These are phyloP conservation scores for Calonectria henricotiae DNA, from an alignment of 2,329 filamentous ascomycete genomes.

Conservation along the genomic window DNA sequence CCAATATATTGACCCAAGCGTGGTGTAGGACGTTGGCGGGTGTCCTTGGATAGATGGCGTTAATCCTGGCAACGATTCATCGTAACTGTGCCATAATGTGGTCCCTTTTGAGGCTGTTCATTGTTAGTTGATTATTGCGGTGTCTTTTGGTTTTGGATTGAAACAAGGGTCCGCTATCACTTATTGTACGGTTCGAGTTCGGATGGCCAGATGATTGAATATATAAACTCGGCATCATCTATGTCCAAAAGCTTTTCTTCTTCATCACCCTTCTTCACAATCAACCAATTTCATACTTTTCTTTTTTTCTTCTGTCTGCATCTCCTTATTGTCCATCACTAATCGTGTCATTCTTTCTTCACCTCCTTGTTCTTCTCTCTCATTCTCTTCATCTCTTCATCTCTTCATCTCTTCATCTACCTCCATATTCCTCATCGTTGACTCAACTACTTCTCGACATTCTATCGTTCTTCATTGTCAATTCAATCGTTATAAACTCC, in stretches of 20 bases:
- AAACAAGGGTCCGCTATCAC: background rate
- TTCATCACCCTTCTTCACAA: constrained; percentile 10
- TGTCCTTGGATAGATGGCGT: background rate
- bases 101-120: background rate
- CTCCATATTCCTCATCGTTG: too few species aligned
- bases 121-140: background rate
- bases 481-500: background rate
- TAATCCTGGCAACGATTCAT: background rate
- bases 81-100: background rate
- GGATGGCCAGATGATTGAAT: background rate
- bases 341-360: constrained; percentile 10
- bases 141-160: background rate
- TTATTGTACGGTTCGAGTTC: background rate
- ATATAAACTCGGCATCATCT: constrained; percentile 13
- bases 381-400: background rate
- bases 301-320: constrained; percentile 22
- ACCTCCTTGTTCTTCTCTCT: background rate
- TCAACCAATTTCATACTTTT: constrained; percentile 13
- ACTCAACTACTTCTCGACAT: background rate
- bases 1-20: constrained; percentile 10
- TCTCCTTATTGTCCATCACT: background rate
- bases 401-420: background rate
- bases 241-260: background rate
- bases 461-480: background rate
- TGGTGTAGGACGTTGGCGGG: constrained; percentile 2